Percentiles rank a stretch among this genome's conserved stretches.
Conservation (phyloP, 495 filamentous ascomycete genomes). For the Oidiodendron maius region DNA sequence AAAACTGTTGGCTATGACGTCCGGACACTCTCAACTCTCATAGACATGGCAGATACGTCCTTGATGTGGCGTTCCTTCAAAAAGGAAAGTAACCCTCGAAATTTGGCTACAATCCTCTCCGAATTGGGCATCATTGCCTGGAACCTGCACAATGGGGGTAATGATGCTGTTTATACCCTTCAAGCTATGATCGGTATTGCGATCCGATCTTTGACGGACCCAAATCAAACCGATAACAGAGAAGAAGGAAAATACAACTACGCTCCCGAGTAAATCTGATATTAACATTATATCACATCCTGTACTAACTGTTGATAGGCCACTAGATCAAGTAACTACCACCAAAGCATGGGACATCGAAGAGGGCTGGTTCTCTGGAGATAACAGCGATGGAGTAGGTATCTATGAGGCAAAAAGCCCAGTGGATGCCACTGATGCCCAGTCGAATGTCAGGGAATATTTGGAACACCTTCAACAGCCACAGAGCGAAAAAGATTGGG, state of each 20-base stretch:
- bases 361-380: conserved; percentile 21
- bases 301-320: conserved; percentile 1
- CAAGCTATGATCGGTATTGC: conserved; percentile 66
- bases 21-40: conserved; percentile 40
- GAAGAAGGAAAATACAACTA: conserved; percentile 19
- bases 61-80: conserved; percentile 55
- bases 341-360: conserved; percentile 4
- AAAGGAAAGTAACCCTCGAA: conserved; percentile 39
- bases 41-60: conserved; percentile 66
- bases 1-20: conserved; percentile 52
- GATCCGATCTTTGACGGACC: conserved; percentile 40
- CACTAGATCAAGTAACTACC: conserved; percentile 7
- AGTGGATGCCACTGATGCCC: too few species aligned
- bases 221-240: conserved; percentile 11
- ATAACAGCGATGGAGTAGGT: too few species aligned
- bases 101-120: conserved; percentile 54
- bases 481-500: too few species aligned
- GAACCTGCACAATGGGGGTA: conserved; percentile 88
- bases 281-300: neutral
- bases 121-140: conserved; percentile 55
- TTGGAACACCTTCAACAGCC: too few species aligned
- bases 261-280: conserved; percentile 8
- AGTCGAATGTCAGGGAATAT: too few species aligned
- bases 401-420: too few species aligned
- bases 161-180: conserved; percentile 84